Base-by-base conservation (phyloP, 352 stramenopile genomes). In the Phytophthora hybrid region DNA sequence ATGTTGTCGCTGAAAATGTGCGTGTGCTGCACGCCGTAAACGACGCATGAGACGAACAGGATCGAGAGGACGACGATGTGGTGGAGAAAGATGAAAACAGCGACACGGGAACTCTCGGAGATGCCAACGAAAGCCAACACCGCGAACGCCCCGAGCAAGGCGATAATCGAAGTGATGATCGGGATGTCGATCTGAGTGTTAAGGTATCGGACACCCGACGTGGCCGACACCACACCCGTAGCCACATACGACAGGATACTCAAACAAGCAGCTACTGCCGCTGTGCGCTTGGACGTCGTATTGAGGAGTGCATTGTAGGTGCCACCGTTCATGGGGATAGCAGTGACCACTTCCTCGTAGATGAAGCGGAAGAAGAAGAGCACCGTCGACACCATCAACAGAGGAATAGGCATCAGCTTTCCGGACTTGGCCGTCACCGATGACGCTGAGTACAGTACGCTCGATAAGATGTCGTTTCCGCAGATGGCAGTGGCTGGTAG, bases 241-340 rank as follows among this genome's bases (percentile, higher is more conserved):
- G 91, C 90, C n/a, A 96, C 77, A 78, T 97, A 97, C n/a, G 87
- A 90, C 47, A 97, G 79, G 46, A 97, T 87, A 31, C 84, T 82
- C 51, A 97, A 80, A 13, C 78, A 83, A 6, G 90, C 91, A 18
- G 89, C 89, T 9, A 94, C 76, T 0, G 87, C 84, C 5, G 90
- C 91, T n/a, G 92, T 75, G 49, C 81, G 78, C 78, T 97, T 97
- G 23, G 74, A 91, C 29, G 88, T 95, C 16, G 85, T 91, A 71
- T 97, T 97, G 23, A 97, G 73, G 21, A 97, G 77, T 14, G 91
- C 83, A 74, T 95, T 97, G 76, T 97, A 97, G 29, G 85, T 89
- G 26, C 91, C 91, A 16, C 91, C 91, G 77, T 97, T 97, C 60
- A 94, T 81, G 11, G 90, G 88, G 32, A 97, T 80, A 2, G 90